Evolutionary conservation across 2,329 filamentous ascomycete genomes (phyloP), one percentile per base, ranked within the genome.

Genomic region (Chaetomium strumarium): DNA sequence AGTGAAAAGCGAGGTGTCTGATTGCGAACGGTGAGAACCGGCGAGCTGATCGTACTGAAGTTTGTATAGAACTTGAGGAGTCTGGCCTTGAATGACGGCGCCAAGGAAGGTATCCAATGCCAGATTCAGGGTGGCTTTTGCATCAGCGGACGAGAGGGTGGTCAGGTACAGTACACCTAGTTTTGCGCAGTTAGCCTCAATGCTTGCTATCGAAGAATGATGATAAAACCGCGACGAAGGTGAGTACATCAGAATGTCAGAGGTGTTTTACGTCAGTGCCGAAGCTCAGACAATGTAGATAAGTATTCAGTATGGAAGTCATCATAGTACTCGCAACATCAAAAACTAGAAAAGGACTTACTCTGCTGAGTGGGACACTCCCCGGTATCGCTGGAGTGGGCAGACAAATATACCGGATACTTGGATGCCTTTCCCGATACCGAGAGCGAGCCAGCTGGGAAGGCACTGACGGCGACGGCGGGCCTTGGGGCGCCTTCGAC

Each of bases 251-350:
- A 95, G 90, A 75, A 85, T 89, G 84, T 92, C 85, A 92, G 86
- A 90, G 83, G 80, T 80, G 77, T 77, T 77, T 79, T 79, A 93
- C 90, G 84, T 95, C 91, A 95, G 86, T 65, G 74, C 74, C 79
- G 79, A 70, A 75, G 55, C 86, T 95, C 92, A 91, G 92, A 88
- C 90, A 97, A 97, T 96, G 92, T 97, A 96, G 92, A 96, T 97
- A 97, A 97, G 91, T 91, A 89, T 93, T 95, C 79, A 72, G 77
- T 76, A 72, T 70, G 73, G 80, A 72, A 72, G 78, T 96, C 91
- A 97, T 96, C 92, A 90, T 86, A 77, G 79, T 72, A 78, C 71
- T 77, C 67, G 64, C 42, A 50, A 37, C 52, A 55, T 55, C 58
- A 58, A 43, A 43, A 46, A 58, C 55, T 53, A 39, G 56, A 37